Evolutionary conservation across 805 yeast species (phyloP).

Genomic region (Pichia insulana): DNA sequence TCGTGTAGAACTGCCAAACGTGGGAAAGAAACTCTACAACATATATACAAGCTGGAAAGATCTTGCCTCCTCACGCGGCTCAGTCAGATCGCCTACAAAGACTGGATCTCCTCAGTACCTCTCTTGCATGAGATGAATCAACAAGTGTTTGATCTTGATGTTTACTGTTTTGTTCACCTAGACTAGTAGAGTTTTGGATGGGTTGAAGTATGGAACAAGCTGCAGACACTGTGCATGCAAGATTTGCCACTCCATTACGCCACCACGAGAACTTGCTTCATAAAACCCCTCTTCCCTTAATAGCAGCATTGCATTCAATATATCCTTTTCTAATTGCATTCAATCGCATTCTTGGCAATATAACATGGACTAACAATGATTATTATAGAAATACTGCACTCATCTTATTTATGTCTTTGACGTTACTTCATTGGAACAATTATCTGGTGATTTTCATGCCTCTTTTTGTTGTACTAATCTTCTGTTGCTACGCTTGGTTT

Average conservation of each 20-base stretch:
- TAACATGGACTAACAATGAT: slow-evolving; percentile 51
- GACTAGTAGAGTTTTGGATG: not conserved
- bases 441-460: slow-evolving; percentile 33
- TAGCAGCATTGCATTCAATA: slow-evolving; percentile 37
- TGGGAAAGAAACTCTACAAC: too few species aligned
- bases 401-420: slow-evolving; percentile 30
- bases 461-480: slow-evolving; percentile 26
- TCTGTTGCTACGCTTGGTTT: slow-evolving; percentile 38
- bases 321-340: slow-evolving; percentile 40
- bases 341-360: slow-evolving; percentile 35
- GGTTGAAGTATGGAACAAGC: not conserved
- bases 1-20: too few species aligned
- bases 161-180: too few species aligned
- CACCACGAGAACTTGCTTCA: slow-evolving; percentile 14
- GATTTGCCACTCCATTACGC: slow-evolving; percentile 12
- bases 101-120: too few species aligned
- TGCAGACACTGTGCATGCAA: slow-evolving; percentile 9
- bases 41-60: too few species aligned
- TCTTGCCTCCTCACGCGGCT: too few species aligned
- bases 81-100: too few species aligned
- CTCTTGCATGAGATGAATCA: too few species aligned
- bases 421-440: slow-evolving; percentile 36
- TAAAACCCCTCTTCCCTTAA: slow-evolving; percentile 33
- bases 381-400: slow-evolving; percentile 37
- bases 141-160: too few species aligned